Base-by-base conservation (phyloP, 257 asterid species). In the Agastache rugosa region DNA sequence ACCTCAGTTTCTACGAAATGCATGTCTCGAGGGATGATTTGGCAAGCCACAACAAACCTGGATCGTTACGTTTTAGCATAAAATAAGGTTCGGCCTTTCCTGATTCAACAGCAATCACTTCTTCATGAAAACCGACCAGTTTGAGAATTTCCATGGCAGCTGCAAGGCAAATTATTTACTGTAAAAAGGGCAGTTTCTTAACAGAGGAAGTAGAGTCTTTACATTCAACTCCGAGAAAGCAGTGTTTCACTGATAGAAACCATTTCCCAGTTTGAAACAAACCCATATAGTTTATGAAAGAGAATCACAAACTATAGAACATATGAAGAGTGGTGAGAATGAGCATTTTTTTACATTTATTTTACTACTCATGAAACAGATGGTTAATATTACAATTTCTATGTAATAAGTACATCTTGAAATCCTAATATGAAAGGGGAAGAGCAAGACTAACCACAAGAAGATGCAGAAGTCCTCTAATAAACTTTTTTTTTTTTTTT, bases 1-100 rank as follows among this genome's bases (percentile, higher is more conserved):
- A 47, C 20, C 58, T 20, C 34, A 8, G 19, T 5, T 16, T 41
- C 51, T 82, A 86, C 2, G 73, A 63, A 63, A 79, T 72, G 74
- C 58, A 67, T 10, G 78, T 72, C 82, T 92, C 93, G 1, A 94
- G 91, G 25, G 88, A 79, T 41, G 96, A 85, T 77, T 90, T 95
- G 59, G 93, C 98, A 71, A 95, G 95, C 98, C 99, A 95, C 79
- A 89, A 50, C 67, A 93, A 63, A 39, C 96, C 99, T 0, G 97
- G 97, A 72, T 95, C 98, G 59, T 89, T 84, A 75, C 97, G 80
- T 81, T 90, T 92, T 6, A 94, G 78, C 63, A 90, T 76, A 77
- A 92, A 74, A 72, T 78, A 89, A 66, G 73, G 67, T 66, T 92
- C 97, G 0, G 72, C 58, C 63, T 63, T 89, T n/a, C 93, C 93